phyloP scores from a whole-genome alignment of 352 stramenopile genomes.

The Pythium dissotocum region DNA sequence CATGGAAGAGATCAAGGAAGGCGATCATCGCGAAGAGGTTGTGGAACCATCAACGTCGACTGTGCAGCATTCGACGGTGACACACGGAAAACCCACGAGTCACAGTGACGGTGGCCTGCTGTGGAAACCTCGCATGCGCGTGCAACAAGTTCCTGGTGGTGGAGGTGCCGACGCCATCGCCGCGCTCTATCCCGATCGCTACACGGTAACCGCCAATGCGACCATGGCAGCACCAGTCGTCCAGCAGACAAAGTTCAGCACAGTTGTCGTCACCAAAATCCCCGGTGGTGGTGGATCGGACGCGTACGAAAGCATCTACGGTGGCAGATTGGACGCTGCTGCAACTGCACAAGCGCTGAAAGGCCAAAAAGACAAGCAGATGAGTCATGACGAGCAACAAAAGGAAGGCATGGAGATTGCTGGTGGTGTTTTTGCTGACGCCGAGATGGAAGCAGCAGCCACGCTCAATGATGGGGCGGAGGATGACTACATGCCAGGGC shows the following conservation, averaged over 20 bases:
- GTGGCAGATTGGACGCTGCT: background rate
- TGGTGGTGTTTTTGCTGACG: background rate
- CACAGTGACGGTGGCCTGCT: constrained; percentile 13
- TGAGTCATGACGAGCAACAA: background rate
- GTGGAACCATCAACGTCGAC: background rate
- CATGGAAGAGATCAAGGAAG: constrained; percentile 7
- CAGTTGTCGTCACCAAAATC: background rate
- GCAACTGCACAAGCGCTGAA: background rate
- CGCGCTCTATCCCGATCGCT: background rate
- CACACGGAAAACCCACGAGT: background rate
- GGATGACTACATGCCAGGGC: background rate
- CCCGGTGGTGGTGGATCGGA: constrained; percentile 24
- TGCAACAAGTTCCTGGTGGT: constrained; percentile 20
- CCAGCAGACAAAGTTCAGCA: background rate
- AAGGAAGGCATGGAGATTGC: background rate
- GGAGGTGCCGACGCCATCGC: constrained; percentile 14
- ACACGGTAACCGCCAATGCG: background rate
- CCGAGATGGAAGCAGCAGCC: background rate
- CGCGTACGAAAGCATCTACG: constrained; percentile 23
- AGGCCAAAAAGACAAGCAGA: background rate
- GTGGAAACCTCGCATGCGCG: constrained; percentile 23
- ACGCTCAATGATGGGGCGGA: background rate
- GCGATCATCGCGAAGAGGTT: background rate
- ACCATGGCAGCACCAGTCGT: background rate
- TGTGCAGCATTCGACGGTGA: background rate